Percentiles rank a stretch among this genome's conserved stretches.
phyloP scores from a whole-genome alignment of 495 filamentous ascomycete species.

The Amorphotheca resinae region DNA sequence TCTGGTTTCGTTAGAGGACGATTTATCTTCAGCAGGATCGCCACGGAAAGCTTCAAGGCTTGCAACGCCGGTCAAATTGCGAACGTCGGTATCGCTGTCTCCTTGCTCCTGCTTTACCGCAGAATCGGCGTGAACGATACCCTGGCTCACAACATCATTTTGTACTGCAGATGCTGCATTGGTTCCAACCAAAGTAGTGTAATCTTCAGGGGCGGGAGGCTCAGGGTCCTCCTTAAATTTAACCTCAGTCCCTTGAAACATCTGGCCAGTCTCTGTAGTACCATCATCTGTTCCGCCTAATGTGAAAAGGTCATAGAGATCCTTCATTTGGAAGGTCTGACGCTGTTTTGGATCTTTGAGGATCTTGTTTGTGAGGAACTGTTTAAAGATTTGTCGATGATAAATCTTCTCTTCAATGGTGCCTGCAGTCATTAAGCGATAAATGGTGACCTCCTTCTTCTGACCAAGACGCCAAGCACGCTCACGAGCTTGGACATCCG shows the following conservation, averaged over 20 bases:
- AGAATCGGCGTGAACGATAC: constrained; percentile 20
- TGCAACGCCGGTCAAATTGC: constrained; percentile 43
- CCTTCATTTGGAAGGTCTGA: constrained; percentile 70
- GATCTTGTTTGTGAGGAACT: constrained; percentile 90
- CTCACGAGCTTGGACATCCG: constrained; percentile 88
- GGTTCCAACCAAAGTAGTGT: constrained; percentile 11
- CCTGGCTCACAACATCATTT: constrained; percentile 22
- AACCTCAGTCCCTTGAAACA: constrained; percentile 77
- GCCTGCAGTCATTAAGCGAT: constrained; percentile 89
- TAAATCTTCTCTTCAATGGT: constrained; percentile 99
- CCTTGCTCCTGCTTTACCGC: constrained; percentile 2
- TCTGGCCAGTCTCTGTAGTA: constrained; percentile 65
- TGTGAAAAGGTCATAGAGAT: constrained; percentile 84
- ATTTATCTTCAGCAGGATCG: constrained; percentile 17
- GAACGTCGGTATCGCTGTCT: constrained; percentile 32
- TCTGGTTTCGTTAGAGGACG: constrained; percentile 14
- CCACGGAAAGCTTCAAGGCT: constrained; percentile 38
- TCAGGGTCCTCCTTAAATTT: constrained; percentile 33
- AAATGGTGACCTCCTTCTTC: constrained; percentile 86
- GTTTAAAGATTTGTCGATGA: constrained; percentile 94
- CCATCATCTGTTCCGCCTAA: constrained; percentile 55
- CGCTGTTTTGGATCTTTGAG: constrained; percentile 82
- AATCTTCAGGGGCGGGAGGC: constrained; percentile 25
- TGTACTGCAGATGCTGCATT: constrained; percentile 5
- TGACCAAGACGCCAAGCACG: constrained; percentile 92